Percentiles rank a stretch among this genome's conserved stretches.
Evolutionary conservation across 371 early-diverging fungal genomes (phyloP).

Genomic region (Mortierella sp.): DNA sequence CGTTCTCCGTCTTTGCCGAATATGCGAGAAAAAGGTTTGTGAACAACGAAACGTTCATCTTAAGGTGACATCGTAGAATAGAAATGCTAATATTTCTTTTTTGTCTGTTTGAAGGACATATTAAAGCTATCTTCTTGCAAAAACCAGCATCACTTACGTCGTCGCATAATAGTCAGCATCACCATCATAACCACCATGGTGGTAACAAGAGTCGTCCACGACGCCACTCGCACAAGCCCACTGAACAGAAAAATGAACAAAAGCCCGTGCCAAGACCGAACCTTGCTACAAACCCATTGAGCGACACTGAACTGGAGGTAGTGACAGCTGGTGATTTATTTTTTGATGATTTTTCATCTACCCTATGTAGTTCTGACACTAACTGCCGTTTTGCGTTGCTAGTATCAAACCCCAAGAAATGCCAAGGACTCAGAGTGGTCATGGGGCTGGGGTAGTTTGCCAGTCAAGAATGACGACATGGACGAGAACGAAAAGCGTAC

Average conservation of each 20-base stretch:
- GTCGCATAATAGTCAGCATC: background rate
- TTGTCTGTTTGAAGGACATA: background rate
- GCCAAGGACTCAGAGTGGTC: conserved; percentile 52
- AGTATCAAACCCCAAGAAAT: conserved; percentile 37
- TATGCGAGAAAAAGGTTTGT: conserved; percentile 22
- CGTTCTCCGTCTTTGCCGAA: conserved; percentile 31
- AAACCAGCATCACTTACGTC: background rate
- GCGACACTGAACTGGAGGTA: conserved; percentile 59
- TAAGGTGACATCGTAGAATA: background rate
- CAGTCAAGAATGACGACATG: conserved; percentile 51
- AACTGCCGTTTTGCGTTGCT: background rate
- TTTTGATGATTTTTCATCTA: background rate
- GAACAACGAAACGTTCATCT: background rate
- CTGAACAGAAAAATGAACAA: conserved; percentile 1
- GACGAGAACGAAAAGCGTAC: conserved; percentile 16
- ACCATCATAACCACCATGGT: conserved; percentile 2
- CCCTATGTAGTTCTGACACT: too few relatives aligned
- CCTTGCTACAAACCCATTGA: conserved; percentile 44
- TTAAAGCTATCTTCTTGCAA: background rate
- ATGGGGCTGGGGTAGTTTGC: conserved; percentile 58
- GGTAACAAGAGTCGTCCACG: background rate
- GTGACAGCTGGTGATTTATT: background rate
- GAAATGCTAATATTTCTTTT: background rate
- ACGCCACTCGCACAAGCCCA: conserved; percentile 18
- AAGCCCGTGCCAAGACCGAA: conserved; percentile 11